Evolutionary conservation across 495 filamentous ascomycete species (phyloP).

Genomic region (Aspergillus coremiiformis): DNA sequence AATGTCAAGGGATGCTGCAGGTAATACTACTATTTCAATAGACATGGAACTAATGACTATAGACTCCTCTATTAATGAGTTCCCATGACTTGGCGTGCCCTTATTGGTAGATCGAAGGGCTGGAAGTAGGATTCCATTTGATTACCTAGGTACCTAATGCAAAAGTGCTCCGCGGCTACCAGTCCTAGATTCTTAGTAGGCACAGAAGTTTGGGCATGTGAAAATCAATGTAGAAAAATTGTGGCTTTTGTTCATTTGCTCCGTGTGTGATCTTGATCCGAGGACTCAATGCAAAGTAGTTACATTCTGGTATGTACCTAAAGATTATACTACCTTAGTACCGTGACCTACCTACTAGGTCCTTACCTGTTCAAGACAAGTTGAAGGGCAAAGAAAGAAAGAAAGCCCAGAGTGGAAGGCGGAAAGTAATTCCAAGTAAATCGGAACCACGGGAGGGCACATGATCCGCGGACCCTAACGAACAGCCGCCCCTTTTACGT

Average conservation of each 20-base stretch:
- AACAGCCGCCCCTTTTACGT: conserved; percentile 25
- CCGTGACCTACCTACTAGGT: no score
- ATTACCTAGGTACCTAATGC: no score
- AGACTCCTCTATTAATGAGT: neutral
- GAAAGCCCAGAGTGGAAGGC: neutral
- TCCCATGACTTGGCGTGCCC: neutral
- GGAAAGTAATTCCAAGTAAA: no score
- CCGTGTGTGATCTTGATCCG: no score
- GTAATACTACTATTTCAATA: no score
- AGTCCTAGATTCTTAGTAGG: neutral
- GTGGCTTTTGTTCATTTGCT: neutral
- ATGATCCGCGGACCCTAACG: conserved; percentile 11
- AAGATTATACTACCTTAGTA: no score
- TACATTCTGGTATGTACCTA: no score
- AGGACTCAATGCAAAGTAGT: no score
- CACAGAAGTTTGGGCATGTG: neutral
- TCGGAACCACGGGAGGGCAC: conserved; percentile 2
- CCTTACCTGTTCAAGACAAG: no score
- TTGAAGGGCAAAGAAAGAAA: neutral
- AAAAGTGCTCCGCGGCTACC: no score
- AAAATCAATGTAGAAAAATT: neutral
- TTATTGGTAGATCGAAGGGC: neutral
- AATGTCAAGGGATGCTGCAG: no score
- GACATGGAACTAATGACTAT: no score
- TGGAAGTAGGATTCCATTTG: neutral